Conservation (phyloP, 495 filamentous ascomycete species). For the Geopyxis carbonaria region DNA sequence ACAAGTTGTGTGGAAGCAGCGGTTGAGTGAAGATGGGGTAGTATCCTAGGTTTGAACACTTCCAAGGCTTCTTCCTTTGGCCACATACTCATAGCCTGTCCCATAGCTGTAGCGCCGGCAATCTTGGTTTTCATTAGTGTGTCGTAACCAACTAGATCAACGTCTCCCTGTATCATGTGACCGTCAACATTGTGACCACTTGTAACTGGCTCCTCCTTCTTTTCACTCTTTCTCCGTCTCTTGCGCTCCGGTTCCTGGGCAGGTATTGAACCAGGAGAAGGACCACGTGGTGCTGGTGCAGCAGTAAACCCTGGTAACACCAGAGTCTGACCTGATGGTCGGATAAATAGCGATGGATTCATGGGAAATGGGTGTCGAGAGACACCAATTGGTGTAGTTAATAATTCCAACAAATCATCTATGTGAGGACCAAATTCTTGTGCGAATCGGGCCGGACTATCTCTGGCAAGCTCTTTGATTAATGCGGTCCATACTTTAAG, state of each 20-base stretch:
- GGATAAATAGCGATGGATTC: slow-evolving; percentile 73
- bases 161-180: slow-evolving; percentile 92
- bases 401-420: slow-evolving; percentile 57
- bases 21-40: slow-evolving; percentile 46
- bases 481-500: slow-evolving; percentile 74
- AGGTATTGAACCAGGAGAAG: slow-evolving; percentile 37
- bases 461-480: slow-evolving; percentile 43
- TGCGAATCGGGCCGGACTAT: slow-evolving; percentile 39
- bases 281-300: slow-evolving; percentile 36
- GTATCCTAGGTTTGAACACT: slow-evolving; percentile 39
- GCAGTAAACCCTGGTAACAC: slow-evolving; percentile 32
- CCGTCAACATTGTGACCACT: slow-evolving; percentile 87
- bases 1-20: slow-evolving; percentile 74
- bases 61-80: slow-evolving; percentile 31
- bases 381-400: slow-evolving; percentile 79
- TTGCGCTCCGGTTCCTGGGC: slow-evolving; percentile 40
- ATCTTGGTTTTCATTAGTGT: slow-evolving; percentile 76
- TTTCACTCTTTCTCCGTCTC: slow-evolving; percentile 65
- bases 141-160: slow-evolving; percentile 82
- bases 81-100: slow-evolving; percentile 49
- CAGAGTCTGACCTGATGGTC: slow-evolving; percentile 78
- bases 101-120: slow-evolving; percentile 67
- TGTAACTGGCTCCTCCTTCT: slow-evolving; percentile 51
- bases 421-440: slow-evolving; percentile 53
- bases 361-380: slow-evolving; percentile 77